A percentile compares a stretch with the other conserved stretches of the same genome.
Evolutionary conservation across 495 filamentous ascomycete species (phyloP).

Genomic region (Penicillium atrosanguineum): DNA sequence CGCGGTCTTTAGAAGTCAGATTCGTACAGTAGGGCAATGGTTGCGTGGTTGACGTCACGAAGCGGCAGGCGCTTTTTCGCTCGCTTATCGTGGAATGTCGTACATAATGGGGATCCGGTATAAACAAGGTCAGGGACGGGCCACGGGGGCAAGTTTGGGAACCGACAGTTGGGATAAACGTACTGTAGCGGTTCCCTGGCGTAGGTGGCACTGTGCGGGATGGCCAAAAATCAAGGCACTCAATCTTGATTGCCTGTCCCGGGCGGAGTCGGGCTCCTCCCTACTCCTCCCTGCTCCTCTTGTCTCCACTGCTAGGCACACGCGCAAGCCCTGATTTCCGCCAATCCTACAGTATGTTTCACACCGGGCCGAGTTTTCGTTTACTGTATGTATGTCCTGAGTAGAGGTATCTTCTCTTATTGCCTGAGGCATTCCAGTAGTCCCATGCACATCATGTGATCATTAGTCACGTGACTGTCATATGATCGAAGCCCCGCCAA

Average conservation of each 20-base stretch:
- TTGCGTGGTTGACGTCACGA: conserved; percentile 18
- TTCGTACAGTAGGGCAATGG: conserved; percentile 3
- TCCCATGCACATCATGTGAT: background rate
- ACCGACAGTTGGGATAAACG: no score
- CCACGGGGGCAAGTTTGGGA: background rate
- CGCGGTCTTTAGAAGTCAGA: conserved; percentile 3
- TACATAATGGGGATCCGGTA: background rate
- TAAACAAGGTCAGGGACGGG: background rate
- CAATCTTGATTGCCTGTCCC: background rate
- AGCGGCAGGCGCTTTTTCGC: conserved; percentile 6
- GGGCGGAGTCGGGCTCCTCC: background rate
- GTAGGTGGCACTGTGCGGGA: conserved; percentile 13
- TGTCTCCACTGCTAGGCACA: conserved; percentile 8
- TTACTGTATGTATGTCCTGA: no score
- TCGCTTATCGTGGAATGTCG: conserved; percentile 14
- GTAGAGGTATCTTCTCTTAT: background rate
- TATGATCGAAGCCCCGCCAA: background rate
- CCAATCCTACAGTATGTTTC: conserved; percentile 8
- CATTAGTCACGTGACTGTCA: background rate
- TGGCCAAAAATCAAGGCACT: conserved; percentile 8
- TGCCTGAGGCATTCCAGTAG: background rate
- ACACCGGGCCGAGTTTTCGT: background rate
- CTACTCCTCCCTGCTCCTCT: background rate
- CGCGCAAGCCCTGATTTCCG: conserved; percentile 4
- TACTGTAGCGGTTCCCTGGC: background rate